A percentile compares a stretch with the other conserved stretches of the same genome.
These are phyloP conservation scores for Mycena amicta DNA, from an alignment of 768 basidiomycete species.

Conservation along the genomic window DNA sequence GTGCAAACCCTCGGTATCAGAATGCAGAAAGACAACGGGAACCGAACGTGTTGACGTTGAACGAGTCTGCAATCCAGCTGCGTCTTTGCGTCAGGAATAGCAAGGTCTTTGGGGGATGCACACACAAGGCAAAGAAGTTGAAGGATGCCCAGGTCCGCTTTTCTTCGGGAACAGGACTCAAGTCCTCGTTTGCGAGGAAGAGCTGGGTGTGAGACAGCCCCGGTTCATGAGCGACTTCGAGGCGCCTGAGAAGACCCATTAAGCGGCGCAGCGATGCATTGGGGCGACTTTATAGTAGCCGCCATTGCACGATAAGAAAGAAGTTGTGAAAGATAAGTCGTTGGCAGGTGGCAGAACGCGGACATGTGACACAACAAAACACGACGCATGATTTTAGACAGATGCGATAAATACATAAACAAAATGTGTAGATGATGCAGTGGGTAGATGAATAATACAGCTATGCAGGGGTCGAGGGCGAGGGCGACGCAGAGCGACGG, in stretches of 20 bases:
- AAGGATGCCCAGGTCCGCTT: slow-evolving; percentile 66
- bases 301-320: slow-evolving; percentile 16
- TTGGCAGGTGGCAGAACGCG: background rate
- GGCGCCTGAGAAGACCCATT: slow-evolving; percentile 38
- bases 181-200: slow-evolving; percentile 73
- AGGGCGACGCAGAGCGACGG: slow-evolving; percentile 27
- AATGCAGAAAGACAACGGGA: slow-evolving; percentile 3
- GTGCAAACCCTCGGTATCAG: slow-evolving; percentile 2
- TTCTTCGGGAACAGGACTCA: slow-evolving; percentile 64
- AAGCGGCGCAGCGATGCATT: background rate
- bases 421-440: slow-evolving; percentile 4
- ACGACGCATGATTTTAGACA: background rate
- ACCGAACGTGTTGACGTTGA: slow-evolving; percentile 75
- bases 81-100: slow-evolving; percentile 10
- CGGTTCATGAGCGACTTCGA: slow-evolving; percentile 59
- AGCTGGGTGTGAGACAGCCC: slow-evolving; percentile 56
- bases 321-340: too few species aligned
- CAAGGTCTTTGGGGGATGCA: background rate
- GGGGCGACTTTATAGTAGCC: background rate
- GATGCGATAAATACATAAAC: slow-evolving; percentile 5
- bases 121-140: slow-evolving; percentile 71
- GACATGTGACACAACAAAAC: background rate
- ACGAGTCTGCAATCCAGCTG: slow-evolving; percentile 82
- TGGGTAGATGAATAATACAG: too few species aligned
- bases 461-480: slow-evolving; percentile 26